A percentile compares a stretch with the other conserved stretches of the same genome.
Evolutionary conservation across 1,139 yeast genomes (phyloP).

Genomic region (Diutina ranongensis): DNA sequence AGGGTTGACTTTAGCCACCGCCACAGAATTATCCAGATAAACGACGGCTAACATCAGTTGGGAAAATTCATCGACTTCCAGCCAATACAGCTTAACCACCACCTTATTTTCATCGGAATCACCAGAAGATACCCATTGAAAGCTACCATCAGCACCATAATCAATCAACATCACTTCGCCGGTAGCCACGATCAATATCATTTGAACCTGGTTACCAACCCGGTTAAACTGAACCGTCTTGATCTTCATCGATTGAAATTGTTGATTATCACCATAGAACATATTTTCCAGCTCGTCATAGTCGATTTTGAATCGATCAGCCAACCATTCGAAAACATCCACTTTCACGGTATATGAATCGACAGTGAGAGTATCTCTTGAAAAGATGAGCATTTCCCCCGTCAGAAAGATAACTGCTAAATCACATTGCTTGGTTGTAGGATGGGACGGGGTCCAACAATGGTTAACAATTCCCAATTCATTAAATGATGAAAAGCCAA

Average conservation of each 20-base stretch:
- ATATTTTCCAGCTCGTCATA: background rate
- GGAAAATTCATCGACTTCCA: background rate
- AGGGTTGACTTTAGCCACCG: background rate
- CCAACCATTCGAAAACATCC: background rate
- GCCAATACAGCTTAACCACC: constrained; percentile 2
- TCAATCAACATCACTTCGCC: background rate
- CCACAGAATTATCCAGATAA: background rate
- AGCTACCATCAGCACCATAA: background rate
- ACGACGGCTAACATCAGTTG: background rate
- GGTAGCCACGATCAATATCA: background rate
- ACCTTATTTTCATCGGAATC: background rate
- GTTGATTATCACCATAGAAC: background rate
- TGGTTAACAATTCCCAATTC: background rate
- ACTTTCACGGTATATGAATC: background rate
- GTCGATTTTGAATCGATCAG: background rate
- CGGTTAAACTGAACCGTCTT: background rate
- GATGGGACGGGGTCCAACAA: background rate
- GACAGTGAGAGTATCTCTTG: background rate
- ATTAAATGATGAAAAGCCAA: background rate
- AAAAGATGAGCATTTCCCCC: constrained; percentile 1
- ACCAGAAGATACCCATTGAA: background rate
- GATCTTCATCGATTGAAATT: background rate
- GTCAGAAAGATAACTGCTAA: background rate
- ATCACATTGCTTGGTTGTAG: constrained; percentile 1
- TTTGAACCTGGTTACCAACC: background rate